These are phyloP conservation scores for Leptographium flavum DNA, from an alignment of 2,329 filamentous ascomycete species.

Conservation along the genomic window DNA sequence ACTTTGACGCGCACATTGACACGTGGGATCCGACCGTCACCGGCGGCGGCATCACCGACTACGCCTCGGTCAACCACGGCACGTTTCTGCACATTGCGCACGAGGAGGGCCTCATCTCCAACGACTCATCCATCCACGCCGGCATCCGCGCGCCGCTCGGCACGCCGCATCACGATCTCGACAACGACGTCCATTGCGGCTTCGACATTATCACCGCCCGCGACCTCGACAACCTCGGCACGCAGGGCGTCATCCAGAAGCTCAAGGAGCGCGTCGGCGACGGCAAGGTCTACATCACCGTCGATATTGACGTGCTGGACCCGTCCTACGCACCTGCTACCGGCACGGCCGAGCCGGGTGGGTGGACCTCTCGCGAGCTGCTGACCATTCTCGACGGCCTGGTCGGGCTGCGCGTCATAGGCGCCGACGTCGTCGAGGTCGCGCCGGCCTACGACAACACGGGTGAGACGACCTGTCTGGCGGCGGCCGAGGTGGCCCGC, in stretches of 20 bases:
- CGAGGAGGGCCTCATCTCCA: constrained; percentile 44
- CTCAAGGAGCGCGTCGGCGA: constrained; percentile 43
- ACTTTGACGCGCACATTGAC: constrained; percentile 46
- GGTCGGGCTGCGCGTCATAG: constrained; percentile 56
- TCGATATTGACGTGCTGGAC: constrained; percentile 73
- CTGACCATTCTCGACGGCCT: constrained; percentile 61
- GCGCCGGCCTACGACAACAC: constrained; percentile 61
- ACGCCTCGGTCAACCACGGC: constrained; percentile 47
- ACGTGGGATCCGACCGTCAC: constrained; percentile 57
- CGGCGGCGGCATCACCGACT: constrained; percentile 43
- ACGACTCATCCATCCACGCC: constrained; percentile 42
- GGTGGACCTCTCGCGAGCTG: constrained; percentile 67
- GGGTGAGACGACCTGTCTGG: constrained; percentile 43
- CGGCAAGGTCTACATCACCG: constrained; percentile 51
- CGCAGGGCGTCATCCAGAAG: constrained; percentile 44
- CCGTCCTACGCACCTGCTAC: constrained; percentile 40
- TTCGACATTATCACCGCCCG: constrained; percentile 42
- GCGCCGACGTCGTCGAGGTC: constrained; percentile 70
- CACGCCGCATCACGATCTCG: constrained; percentile 33
- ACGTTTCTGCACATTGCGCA: constrained; percentile 49
- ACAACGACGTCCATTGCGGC: constrained; percentile 43
- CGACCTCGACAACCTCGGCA: constrained; percentile 59
- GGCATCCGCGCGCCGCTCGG: constrained; percentile 41
- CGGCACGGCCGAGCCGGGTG: constrained; percentile 65
- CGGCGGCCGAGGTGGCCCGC: constrained; percentile 1